Percentiles rank a stretch among this genome's conserved stretches.
phyloP scores from a whole-genome alignment of 192 early-diverging fungal species.

The Backusella liffmaniae region DNA sequence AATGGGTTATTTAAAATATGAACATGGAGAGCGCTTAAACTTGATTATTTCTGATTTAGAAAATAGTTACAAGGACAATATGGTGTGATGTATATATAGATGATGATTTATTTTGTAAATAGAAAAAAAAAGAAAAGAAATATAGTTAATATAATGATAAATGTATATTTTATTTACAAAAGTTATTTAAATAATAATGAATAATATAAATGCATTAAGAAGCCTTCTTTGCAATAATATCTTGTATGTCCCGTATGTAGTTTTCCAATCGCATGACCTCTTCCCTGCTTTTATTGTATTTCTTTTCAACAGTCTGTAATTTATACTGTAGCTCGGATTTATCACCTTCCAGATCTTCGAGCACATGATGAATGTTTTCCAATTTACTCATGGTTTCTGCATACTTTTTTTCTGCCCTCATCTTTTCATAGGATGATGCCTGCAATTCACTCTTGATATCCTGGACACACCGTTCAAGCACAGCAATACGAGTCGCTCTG shows the following conservation, averaged over 20 bases:
- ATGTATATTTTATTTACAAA: background rate
- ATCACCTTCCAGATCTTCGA: background rate
- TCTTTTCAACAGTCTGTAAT: background rate
- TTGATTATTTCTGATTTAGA: background rate
- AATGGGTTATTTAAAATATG: slow-evolving; percentile 13
- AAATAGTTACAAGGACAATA: background rate
- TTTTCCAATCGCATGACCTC: background rate
- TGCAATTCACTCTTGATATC: background rate
- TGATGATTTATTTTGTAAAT: background rate
- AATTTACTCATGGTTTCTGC: background rate
- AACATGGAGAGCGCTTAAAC: slow-evolving; percentile 5
- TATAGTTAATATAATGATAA: background rate
- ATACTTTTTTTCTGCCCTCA: background rate
- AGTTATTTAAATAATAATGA: background rate
- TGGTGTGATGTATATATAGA: background rate
- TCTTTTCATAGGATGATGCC: background rate
- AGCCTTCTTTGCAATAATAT: background rate
- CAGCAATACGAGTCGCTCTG: background rate
- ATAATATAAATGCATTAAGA: background rate
- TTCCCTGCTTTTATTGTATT: background rate
- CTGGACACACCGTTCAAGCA: background rate
- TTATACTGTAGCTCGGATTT: background rate
- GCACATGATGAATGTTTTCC: background rate
- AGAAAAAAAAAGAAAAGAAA: background rate
- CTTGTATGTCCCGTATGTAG: background rate